These are phyloP conservation scores for Pythium guiyangense DNA, from an alignment of 352 stramenopile species.

Conservation along the genomic window DNA sequence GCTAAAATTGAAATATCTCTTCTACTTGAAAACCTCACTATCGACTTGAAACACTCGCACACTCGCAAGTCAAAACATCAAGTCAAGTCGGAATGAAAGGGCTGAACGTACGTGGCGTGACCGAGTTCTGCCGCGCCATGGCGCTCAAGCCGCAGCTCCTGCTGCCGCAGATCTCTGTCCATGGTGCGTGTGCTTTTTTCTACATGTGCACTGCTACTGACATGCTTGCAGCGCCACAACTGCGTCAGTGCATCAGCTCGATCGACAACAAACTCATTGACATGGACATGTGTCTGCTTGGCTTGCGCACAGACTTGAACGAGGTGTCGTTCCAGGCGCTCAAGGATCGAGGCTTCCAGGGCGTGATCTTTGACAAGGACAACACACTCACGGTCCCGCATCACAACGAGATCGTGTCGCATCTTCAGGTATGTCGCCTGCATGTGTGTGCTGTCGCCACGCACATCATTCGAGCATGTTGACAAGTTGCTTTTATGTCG, in stretches of 20 bases:
- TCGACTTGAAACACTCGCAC: no score
- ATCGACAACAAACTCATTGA: neutral
- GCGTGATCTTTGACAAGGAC: slow-evolving; percentile 97
- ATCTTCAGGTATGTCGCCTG: slow-evolving; percentile 32
- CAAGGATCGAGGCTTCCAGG: slow-evolving; percentile 83
- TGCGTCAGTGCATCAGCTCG: neutral
- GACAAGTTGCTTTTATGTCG: no score
- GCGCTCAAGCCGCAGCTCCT: slow-evolving; percentile 66
- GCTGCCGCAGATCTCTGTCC: slow-evolving; percentile 74
- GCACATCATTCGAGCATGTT: no score
- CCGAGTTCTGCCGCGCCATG: slow-evolving; percentile 77
- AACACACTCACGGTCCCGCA: slow-evolving; percentile 96
- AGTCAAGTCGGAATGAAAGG: slow-evolving; percentile 50
- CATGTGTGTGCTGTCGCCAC: no score
- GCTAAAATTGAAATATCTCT: no score
- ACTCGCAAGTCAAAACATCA: neutral
- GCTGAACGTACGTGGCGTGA: slow-evolving; percentile 74
- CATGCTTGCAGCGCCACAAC: no score
- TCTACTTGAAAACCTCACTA: no score
- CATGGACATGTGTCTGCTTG: neutral
- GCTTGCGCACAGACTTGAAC: slow-evolving; percentile 75
- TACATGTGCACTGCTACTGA: slow-evolving; percentile 2
- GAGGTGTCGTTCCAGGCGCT: slow-evolving; percentile 78
- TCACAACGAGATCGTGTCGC: slow-evolving; percentile 68
- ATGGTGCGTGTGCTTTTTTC: slow-evolving; percentile 48